Evolutionary conservation across 192 early-diverging fungal genomes (phyloP).

Genomic region (Linnemannia zychae): DNA sequence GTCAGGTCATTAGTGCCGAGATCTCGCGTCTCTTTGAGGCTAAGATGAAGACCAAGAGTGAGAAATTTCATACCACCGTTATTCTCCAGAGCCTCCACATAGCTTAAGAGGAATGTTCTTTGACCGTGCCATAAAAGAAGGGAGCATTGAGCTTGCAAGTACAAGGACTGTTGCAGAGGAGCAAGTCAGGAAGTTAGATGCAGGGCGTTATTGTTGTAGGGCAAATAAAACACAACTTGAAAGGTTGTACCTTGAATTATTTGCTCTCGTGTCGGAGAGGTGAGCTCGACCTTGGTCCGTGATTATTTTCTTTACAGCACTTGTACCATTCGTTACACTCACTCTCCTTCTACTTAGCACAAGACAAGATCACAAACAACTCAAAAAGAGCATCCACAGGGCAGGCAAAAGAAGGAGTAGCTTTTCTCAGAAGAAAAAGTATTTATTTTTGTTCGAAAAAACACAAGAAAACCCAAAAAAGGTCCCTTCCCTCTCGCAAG

Average conservation of each 20-base stretch:
- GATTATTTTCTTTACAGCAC: too few relatives aligned
- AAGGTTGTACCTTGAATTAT: too few relatives aligned
- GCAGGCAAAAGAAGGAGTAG: neutral
- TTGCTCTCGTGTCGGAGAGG: too few relatives aligned
- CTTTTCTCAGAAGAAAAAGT: slow-evolving; percentile 11
- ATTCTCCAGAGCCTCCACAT: slow-evolving; percentile 2
- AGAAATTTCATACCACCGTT: neutral
- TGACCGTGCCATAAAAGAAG: neutral
- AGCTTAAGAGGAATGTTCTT: neutral
- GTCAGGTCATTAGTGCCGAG: neutral
- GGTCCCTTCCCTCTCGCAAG: neutral
- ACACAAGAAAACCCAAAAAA: neutral
- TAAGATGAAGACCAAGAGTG: slow-evolving; percentile 6
- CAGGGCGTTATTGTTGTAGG: too few relatives aligned
- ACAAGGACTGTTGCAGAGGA: neutral
- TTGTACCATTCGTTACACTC: too few relatives aligned
- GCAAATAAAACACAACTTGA: too few relatives aligned
- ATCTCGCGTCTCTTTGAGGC: neutral
- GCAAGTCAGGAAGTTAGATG: too few relatives aligned
- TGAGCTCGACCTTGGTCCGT: too few relatives aligned
- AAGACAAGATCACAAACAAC: too few relatives aligned
- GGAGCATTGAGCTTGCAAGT: neutral
- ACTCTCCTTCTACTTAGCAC: too few relatives aligned
- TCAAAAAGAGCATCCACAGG: too few relatives aligned
- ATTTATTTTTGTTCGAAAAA: slow-evolving; percentile 10